Evolutionary conservation across 2,329 filamentous ascomycete genomes (phyloP).

Genomic region (Stachybotrys echinatus): DNA sequence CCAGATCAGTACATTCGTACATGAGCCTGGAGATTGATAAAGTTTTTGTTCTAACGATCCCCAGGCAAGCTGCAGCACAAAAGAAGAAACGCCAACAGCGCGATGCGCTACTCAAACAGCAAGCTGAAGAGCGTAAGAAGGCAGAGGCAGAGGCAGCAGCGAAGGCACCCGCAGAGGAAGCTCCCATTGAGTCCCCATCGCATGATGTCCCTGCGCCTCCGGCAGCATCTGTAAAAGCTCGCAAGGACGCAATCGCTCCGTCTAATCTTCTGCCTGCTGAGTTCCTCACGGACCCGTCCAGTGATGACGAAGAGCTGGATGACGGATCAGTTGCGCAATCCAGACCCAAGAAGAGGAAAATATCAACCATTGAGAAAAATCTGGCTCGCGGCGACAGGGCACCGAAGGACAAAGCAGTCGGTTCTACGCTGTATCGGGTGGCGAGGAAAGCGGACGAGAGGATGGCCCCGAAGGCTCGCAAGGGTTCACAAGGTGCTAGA

Average conservation of each 20-base stretch:
- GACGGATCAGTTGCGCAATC: conserved; percentile 18
- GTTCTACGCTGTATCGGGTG: conserved; percentile 49
- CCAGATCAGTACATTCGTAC: background rate
- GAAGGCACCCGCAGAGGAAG: conserved; percentile 12
- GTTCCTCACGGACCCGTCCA: conserved; percentile 47
- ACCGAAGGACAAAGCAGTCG: conserved; percentile 43
- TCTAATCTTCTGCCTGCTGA: conserved; percentile 47
- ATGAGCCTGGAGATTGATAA: background rate
- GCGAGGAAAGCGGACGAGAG: conserved; percentile 35
- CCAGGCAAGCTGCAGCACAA: conserved; percentile 42
- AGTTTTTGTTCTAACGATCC: background rate
- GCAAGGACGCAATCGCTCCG: conserved; percentile 27
- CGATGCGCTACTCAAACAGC: conserved; percentile 48
- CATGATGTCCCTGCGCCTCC: conserved; percentile 7
- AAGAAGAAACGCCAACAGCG: conserved; percentile 53
- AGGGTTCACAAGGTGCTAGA: conserved; percentile 35
- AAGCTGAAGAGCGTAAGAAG: conserved; percentile 45
- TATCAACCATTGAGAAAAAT: conserved; percentile 32
- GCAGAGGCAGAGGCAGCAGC: conserved; percentile 15
- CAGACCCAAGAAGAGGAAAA: conserved; percentile 37
- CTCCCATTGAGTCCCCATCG: background rate
- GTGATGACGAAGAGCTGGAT: conserved; percentile 37
- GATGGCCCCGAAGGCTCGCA: conserved; percentile 43
- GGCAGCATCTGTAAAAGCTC: conserved; percentile 11
- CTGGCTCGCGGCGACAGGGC: conserved; percentile 30